Percentiles rank a stretch among this genome's conserved stretches.
These are phyloP conservation scores for Phycomyces blakesleeanus DNA, from an alignment of 192 early-diverging fungal species.

Conservation along the genomic window DNA sequence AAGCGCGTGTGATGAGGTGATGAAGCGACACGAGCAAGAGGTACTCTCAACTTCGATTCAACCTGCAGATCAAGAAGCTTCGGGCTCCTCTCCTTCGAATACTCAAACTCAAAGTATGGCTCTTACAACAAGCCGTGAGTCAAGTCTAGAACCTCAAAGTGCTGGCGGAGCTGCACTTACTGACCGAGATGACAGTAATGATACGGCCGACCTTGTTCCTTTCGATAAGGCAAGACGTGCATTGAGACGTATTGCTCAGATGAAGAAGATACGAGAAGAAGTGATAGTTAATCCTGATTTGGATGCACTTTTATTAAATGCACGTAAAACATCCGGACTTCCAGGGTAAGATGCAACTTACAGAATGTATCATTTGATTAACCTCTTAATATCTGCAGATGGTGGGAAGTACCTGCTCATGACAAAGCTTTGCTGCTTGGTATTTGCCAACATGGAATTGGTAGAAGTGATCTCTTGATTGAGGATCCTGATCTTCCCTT, in stretches of 20 bases:
- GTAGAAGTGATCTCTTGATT: constrained; percentile 63
- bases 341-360: constrained; percentile 32
- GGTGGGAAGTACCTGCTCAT: constrained; percentile 70
- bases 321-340: constrained; percentile 50
- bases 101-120: neutral
- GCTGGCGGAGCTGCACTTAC: constrained; percentile 27
- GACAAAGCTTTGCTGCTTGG: constrained; percentile 66
- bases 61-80: constrained; percentile 20
- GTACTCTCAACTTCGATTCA: constrained; percentile 3
- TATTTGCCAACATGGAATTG: constrained; percentile 66
- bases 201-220: constrained; percentile 53
- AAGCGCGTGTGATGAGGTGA: constrained; percentile 54
- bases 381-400: constrained; percentile 35
- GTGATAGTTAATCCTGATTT: constrained; percentile 56
- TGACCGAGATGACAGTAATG: constrained; percentile 34
- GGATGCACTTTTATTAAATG: constrained; percentile 38
- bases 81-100: neutral
- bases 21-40: constrained; percentile 31
- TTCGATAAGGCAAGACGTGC: constrained; percentile 68
- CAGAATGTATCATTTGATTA: neutral
- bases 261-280: constrained; percentile 65
- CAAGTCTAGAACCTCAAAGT: constrained; percentile 34
- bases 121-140: constrained; percentile 26
- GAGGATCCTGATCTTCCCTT: constrained; percentile 56
- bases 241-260: constrained; percentile 62